Evolutionary conservation across 1,284 basidiomycete genomes (phyloP).

Genomic region (Trichosporon asahii): DNA sequence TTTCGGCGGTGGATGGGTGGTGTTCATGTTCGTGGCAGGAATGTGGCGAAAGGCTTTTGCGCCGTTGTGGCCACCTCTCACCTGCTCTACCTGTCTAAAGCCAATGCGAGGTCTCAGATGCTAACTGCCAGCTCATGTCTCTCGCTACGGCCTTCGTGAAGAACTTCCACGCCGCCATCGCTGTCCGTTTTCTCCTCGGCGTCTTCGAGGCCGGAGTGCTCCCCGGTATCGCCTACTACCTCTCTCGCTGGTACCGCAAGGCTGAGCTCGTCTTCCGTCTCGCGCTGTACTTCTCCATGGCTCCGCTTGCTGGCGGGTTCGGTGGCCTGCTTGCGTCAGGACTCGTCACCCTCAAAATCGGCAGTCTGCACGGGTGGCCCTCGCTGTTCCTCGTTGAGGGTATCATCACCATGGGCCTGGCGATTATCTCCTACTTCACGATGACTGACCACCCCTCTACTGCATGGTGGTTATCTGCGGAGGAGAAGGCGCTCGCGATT

Average conservation of each 20-base stretch:
- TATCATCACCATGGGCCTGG: conserved; percentile 36
- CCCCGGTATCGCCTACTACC: conserved; percentile 37
- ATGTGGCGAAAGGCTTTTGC: no score
- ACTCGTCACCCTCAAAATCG: conserved; percentile 28
- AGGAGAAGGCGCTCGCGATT: conserved; percentile 31
- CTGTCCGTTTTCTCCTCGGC: conserved; percentile 36
- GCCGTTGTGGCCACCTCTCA: not conserved
- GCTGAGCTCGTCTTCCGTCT: conserved; percentile 23
- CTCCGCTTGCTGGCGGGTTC: conserved; percentile 20
- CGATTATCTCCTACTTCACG: conserved; percentile 28
- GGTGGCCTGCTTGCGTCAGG: conserved; percentile 28
- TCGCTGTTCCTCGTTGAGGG: conserved; percentile 37
- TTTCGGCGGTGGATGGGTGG: not conserved
- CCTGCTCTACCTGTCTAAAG: no score
- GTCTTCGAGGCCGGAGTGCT: conserved; percentile 38
- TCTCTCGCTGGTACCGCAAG: conserved; percentile 29
- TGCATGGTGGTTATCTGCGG: conserved; percentile 28
- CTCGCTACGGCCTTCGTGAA: conserved; percentile 33
- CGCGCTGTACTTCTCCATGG: conserved; percentile 21
- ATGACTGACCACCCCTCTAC: conserved; percentile 32
- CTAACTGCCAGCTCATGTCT: conserved; percentile 30
- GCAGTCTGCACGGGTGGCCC: conserved; percentile 24
- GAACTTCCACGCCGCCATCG: conserved; percentile 18
- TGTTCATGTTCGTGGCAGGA: not conserved
- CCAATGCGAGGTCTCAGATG: no score